phyloP scores from a whole-genome alignment of 2,329 filamentous ascomycete species.

The Penicillium crustosum region DNA sequence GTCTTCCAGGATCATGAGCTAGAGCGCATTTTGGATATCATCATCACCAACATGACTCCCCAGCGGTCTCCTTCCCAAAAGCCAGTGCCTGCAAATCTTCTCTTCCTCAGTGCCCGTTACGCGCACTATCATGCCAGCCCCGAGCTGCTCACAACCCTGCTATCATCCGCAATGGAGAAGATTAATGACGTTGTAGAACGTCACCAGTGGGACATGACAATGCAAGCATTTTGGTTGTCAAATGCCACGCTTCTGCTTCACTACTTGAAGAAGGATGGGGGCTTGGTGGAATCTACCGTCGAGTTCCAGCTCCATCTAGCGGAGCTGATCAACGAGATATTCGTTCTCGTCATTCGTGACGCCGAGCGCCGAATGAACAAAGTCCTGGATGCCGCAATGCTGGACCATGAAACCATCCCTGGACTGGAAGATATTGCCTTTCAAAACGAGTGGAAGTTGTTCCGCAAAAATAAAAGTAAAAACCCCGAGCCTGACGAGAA shows the following conservation, averaged over 20 bases:
- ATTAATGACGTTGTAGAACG: conserved; percentile 96
- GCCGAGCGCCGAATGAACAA: conserved; percentile 96
- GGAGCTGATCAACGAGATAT: conserved; percentile 96
- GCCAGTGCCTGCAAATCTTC: conserved; percentile 92
- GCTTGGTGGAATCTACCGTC: conserved; percentile 74
- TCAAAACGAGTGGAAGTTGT: conserved; percentile 97
- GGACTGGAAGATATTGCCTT: conserved; percentile 96
- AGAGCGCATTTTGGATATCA: conserved; percentile 85
- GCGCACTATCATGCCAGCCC: conserved; percentile 92
- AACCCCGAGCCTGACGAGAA: conserved; percentile 82
- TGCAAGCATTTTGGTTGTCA: conserved; percentile 97
- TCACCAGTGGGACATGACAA: conserved; percentile 99
- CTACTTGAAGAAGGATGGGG: conserved; percentile 91
- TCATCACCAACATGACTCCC: conserved; percentile 97
- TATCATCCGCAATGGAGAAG: conserved; percentile 86
- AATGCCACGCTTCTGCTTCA: conserved; percentile 94
- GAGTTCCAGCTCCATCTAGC: conserved; percentile 92
- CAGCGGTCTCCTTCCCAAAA: conserved; percentile 96
- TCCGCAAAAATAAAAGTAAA: conserved; percentile 89
- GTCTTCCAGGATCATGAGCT: conserved; percentile 96
- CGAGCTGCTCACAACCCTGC: conserved; percentile 76
- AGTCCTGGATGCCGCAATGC: conserved; percentile 86
- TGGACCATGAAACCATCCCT: conserved; percentile 97
- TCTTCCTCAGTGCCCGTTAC: conserved; percentile 93
- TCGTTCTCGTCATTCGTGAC: conserved; percentile 94